Evolutionary conservation across 2,329 filamentous ascomycete species (phyloP).

Genomic region (Colletotrichum graminicola): DNA sequence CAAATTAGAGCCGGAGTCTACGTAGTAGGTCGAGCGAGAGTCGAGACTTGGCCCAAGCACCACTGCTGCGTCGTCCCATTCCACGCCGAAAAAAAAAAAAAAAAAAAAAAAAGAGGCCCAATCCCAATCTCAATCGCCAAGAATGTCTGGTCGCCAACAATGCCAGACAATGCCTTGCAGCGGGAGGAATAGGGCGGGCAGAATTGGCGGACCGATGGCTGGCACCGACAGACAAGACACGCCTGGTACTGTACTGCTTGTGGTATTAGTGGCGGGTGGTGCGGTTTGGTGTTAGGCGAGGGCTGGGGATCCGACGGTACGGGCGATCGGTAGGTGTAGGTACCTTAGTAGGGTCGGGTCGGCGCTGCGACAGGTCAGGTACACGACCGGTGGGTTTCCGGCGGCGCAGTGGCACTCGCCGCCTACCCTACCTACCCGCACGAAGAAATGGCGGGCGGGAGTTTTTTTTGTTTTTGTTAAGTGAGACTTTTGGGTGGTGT

Average conservation of each 20-base stretch:
- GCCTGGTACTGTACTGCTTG: not conserved
- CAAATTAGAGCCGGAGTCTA: slow-evolving; percentile 12
- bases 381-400: slow-evolving; percentile 8
- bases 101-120: slow-evolving; percentile 21
- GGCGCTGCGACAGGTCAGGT: slow-evolving; percentile 9
- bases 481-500: slow-evolving; percentile 21
- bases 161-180: slow-evolving; percentile 34
- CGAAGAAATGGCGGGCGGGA: not conserved
- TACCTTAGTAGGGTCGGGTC: not conserved
- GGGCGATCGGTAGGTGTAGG: slow-evolving; percentile 3
- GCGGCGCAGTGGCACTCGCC: slow-evolving; percentile 9
- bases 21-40: not conserved
- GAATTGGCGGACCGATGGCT: slow-evolving; percentile 10
- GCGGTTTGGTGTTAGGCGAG: not conserved
- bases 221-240: slow-evolving; percentile 12
- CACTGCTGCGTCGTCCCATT: not conserved
- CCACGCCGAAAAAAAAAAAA: slow-evolving; percentile 22
- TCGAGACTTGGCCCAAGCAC: slow-evolving; percentile 14
- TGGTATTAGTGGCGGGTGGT: slow-evolving; percentile 2
- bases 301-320: slow-evolving; percentile 2
- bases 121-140: slow-evolving; percentile 16
- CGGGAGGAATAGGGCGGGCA: slow-evolving; percentile 33
- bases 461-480: slow-evolving; percentile 1
- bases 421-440: too few species aligned
- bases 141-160: slow-evolving; percentile 20